Evolutionary conservation across 495 filamentous ascomycete species (phyloP).

Genomic region (Peziza echinospora): DNA sequence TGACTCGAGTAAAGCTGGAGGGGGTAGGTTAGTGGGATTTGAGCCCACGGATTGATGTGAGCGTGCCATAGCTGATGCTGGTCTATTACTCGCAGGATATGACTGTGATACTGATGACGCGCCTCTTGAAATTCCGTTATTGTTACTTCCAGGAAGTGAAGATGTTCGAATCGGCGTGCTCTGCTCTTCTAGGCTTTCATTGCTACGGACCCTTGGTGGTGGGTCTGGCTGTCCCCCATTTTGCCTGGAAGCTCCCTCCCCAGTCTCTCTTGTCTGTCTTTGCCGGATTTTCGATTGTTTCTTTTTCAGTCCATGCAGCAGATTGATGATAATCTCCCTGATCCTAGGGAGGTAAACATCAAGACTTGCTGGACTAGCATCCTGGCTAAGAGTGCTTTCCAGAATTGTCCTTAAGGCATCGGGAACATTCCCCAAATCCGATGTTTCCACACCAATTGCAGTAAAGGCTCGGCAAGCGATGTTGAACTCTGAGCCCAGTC

Average conservation of each 20-base stretch:
- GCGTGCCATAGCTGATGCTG: neutral
- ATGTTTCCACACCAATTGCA: constrained; percentile 84
- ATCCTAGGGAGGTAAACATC: constrained; percentile 83
- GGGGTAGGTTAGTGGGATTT: neutral
- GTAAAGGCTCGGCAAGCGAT: constrained; percentile 90
- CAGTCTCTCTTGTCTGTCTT: constrained; percentile 48
- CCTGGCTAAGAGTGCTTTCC: constrained; percentile 88
- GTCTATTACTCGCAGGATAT: neutral
- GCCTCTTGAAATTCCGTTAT: no score
- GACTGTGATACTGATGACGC: neutral
- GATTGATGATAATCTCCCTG: constrained; percentile 92
- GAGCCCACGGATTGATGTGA: neutral
- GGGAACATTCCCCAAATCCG: constrained; percentile 83
- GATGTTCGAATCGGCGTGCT: constrained; percentile 1
- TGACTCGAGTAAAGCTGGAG: no score
- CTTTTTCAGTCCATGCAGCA: constrained; percentile 84
- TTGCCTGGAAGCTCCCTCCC: constrained; percentile 30
- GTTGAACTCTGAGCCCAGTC: constrained; percentile 95
- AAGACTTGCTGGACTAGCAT: constrained; percentile 76
- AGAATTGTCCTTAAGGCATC: constrained; percentile 75
- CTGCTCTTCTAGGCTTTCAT: neutral
- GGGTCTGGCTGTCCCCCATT: constrained; percentile 13
- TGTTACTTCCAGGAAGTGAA: constrained; percentile 1
- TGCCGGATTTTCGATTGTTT: constrained; percentile 84
- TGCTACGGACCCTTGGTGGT: constrained; percentile 20